Evolutionary conservation across 2,329 filamentous ascomycete genomes (phyloP), one percentile per base, ranked within the genome.

Genomic region (Cryphonectria naterciae): DNA sequence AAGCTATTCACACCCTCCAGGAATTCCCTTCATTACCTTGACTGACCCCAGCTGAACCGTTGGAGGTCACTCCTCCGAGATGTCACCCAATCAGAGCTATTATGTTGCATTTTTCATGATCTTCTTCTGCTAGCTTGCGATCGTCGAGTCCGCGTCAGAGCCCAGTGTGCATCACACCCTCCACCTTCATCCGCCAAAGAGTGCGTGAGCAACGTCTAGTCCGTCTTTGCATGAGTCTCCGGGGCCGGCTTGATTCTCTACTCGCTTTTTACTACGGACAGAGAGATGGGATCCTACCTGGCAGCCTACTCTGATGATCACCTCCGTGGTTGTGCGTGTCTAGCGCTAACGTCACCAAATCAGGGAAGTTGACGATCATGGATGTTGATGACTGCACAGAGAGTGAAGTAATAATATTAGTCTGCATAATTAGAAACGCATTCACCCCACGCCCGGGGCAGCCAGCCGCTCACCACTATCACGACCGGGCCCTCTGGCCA

Each of bases 341-440:
- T 43, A 22, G 67, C 25, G 58, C 43, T 68, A 25, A 46, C 28
- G 19, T 49, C 43, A 10, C 46, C 28, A 43, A 32, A 4, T 32
- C 54, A 68, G 19, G 67, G 67, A 32, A 32, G 43, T 37, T 1
- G 67, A 60, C 35, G 32, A 0, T 8, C 6, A 22, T 46, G 17
- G 43, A 8, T 68, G 35, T 68, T 68, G 67, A 68, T 43, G 13
- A 49, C 67, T n/a, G 32, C n/a, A 13, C 60, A 46, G 13, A 64
- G 35, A 32, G 60, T n/a, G 60, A 46, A 68, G 41, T 63, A 54
- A 43, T 62, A 54, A 46, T 68, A 43, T 62, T 62, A 68, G 67
- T 68, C 58, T 62, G 43, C 67, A 54, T 68, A 63, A 22, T 46
- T 63, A 3, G 58, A 52, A 28, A 60, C 41, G 28, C 63, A 68